Conservation (phyloP, 768 basidiomycete species). For the Termitomyces sp. region DNA sequence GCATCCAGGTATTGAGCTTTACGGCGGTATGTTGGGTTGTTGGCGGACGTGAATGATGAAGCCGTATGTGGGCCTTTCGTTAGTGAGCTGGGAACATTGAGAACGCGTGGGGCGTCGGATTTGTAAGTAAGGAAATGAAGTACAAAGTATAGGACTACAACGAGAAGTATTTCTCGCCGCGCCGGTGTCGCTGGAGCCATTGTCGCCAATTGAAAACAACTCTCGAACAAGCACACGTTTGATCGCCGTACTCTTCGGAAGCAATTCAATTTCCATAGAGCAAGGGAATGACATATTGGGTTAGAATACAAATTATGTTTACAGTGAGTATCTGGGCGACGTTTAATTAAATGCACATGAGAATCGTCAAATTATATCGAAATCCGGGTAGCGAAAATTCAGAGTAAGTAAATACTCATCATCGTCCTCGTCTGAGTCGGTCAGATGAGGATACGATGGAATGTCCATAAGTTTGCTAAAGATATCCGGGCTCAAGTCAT, state of each 20-base stretch:
- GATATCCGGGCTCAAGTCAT: constrained; percentile 1
- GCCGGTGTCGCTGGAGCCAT: constrained; percentile 42
- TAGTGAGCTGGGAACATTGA: constrained; percentile 5
- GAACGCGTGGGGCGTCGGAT: constrained; percentile 6
- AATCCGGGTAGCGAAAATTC: constrained; percentile 12
- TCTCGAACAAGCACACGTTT: not conserved
- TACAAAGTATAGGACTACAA: constrained; percentile 40
- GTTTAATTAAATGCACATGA: not conserved
- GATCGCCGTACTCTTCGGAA: constrained; percentile 4
- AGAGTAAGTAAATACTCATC: constrained; percentile 15
- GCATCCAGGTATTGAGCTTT: constrained; percentile 15
- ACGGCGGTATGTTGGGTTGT: constrained; percentile 2
- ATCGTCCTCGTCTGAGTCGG: constrained; percentile 10
- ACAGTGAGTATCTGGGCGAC: not conserved
- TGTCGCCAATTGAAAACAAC: constrained; percentile 5
- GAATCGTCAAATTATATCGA: not conserved
- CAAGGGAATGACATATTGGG: not conserved
- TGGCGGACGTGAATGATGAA: constrained; percentile 5
- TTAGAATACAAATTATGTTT: not conserved
- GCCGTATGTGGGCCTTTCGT: constrained; percentile 3
- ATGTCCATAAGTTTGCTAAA: constrained; percentile 9
- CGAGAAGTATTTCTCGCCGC: constrained; percentile 47
- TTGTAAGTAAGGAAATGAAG: constrained; percentile 38
- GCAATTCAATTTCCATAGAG: not conserved
- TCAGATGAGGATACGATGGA: constrained; percentile 3